These are phyloP conservation scores for Phylloporus rhodoxanthus DNA, from an alignment of 768 basidiomycete genomes.

Conservation along the genomic window DNA sequence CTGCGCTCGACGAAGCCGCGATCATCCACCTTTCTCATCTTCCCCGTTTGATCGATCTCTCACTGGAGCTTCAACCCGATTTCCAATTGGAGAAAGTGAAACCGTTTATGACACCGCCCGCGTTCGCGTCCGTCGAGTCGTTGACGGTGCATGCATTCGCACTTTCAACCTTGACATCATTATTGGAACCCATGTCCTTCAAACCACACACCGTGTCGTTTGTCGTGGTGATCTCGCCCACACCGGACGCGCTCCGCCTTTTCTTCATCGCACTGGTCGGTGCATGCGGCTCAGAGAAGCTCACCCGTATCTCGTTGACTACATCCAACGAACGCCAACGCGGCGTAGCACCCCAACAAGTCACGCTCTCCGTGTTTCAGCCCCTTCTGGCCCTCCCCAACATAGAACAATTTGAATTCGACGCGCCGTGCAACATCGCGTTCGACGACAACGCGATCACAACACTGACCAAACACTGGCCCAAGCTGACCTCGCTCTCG, in stretches of 20 bases:
- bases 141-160: conserved; percentile 6
- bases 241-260: conserved; percentile 15
- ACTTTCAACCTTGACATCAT: conserved; percentile 17
- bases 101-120: conserved; percentile 8
- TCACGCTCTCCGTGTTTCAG: conserved; percentile 15
- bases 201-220: conserved; percentile 13
- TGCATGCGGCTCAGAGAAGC: conserved; percentile 8
- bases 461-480: conserved; percentile 18
- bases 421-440: conserved; percentile 16
- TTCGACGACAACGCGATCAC: conserved; percentile 20
- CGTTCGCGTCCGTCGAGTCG: conserved; percentile 12
- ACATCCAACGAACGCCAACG: background rate
- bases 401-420: conserved; percentile 10
- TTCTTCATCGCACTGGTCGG: conserved; percentile 18
- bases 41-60: conserved; percentile 11
- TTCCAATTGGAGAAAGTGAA: conserved; percentile 13
- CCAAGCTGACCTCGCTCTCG: conserved; percentile 7
- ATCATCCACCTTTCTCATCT: conserved; percentile 23
- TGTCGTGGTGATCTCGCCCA: conserved; percentile 7
- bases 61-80: conserved; percentile 11
- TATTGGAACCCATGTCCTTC: conserved; percentile 18
- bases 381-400: conserved; percentile 15
- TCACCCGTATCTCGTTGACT: conserved; percentile 9
- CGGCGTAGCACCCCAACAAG: background rate
- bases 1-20: conserved; percentile 16